Evolutionary conservation across 2,329 filamentous ascomycete genomes (phyloP), one percentile per base, ranked within the genome.

Genomic region (Chaetomium strumarium): DNA sequence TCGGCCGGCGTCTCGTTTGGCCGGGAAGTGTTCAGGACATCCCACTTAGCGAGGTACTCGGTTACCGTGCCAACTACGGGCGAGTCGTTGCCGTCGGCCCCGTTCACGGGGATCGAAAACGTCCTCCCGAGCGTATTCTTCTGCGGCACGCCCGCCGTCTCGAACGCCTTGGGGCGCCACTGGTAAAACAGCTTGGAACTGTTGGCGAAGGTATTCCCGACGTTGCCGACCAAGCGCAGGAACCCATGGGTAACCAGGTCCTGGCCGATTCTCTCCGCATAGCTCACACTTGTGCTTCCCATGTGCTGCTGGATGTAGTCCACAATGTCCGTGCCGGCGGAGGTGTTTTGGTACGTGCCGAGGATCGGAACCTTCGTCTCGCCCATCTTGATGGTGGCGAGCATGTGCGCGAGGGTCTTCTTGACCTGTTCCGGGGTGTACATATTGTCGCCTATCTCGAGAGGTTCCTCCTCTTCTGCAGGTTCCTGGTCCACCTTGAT

Each of bases 151-250:
- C 91, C 92, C 24, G 90, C 85, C 52, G 93, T 69, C 66, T 95
- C 85, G 73, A 97, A 99, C 5, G 88, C 86, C 72, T 90, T 95
- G 8, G 91, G 83, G 50, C 90, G 86, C 93, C 93, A 99, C 69
- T 99, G 93, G 69, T 99, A 99, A 67, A 88, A 92, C 83, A 97
- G 87, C 71, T 87, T 90, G 59, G 91, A 96, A 76, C 91, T 97
- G 72, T 99, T 99, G 62, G 92, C 91, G 67, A 99, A 99, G 1
- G 86, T 89, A 71, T 82, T 97, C 55, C 93, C 93, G 49, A 99
- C 91, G 63, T 93, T 96, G 59, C 93, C 93, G 56, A 99, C 83
- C 49, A 99, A 76, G 47, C 93, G 84, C 64, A 99, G 75, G 66
- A 96, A 92, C 36, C 93, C 92, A 66, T 88, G 83, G 29, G 81